Base-by-base conservation (phyloP, 768 basidiomycete species). In the Lentinula raphanica region DNA sequence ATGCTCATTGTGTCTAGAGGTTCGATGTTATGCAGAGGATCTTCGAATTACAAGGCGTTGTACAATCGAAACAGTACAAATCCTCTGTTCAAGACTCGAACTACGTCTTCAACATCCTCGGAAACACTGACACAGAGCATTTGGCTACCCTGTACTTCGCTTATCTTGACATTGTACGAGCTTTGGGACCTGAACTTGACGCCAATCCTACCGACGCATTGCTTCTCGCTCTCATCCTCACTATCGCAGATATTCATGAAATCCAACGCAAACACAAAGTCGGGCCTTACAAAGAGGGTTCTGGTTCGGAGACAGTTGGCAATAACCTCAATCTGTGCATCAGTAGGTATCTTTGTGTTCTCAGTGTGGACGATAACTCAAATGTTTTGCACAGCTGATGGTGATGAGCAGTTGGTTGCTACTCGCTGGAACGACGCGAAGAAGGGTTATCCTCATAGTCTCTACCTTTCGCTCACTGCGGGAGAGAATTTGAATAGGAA, bases 81-180 rank as follows among this genome's bases (percentile, higher is more conserved):
- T 48, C 46, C 17, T 48, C 46, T 5, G 46, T 48, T 19, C 25
- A 15, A 8, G 8, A 48, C 23, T 27, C 27, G 13, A 31, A 48
- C 46, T 48, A 48, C 27, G 46, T 48, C 6, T 48, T 48, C 25
- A n/a, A 13, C 17, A 27, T 48, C 23, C 25, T 5, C 13, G 46
- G 46, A 28, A 48, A 48, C 46, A 48, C 46, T 15, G 46, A 48
- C n/a, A 48, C 46, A 15, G 46, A 48, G 46, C 46, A 48, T 48
- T 19, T 48, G 29, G 46, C 46, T 3, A 13, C 29, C 27, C 46
- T 48, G 15, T 48, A 28, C 17, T 28, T 48, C 13, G 46, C 46
- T 31, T 19, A 31, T 15, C 12, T 48, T 12, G 46, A 48, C 23
- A 13, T 48, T 13, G 29, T 48, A 9, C 17, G n/a, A 8, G 40